These are phyloP conservation scores for Kazachstania sp. DNA, from an alignment of 1,139 yeast genomes.

Conservation along the genomic window DNA sequence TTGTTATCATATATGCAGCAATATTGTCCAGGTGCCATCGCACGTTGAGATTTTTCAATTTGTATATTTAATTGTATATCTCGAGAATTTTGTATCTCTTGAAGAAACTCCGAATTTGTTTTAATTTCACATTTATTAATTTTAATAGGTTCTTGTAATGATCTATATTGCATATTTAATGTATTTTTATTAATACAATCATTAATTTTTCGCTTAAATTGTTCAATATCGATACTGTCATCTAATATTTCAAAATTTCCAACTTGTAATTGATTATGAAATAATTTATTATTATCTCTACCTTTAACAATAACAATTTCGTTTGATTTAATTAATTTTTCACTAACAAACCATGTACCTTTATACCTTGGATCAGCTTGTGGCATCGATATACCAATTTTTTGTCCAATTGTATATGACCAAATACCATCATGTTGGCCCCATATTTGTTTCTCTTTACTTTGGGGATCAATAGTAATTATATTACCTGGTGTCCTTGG, in stretches of 20 bases:
- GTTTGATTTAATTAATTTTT: conserved; percentile 53
- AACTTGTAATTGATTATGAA: conserved; percentile 28
- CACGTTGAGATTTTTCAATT: conserved; percentile 38
- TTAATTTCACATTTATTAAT: conserved; percentile 11
- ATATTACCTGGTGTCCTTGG: conserved; percentile 68
- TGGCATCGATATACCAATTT: conserved; percentile 70
- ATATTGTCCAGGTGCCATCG: conserved; percentile 87
- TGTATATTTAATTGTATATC: not conserved
- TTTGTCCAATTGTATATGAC: conserved; percentile 92
- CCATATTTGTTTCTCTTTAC: conserved; percentile 52
- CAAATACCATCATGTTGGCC: conserved; percentile 82
- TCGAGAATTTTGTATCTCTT: no score
- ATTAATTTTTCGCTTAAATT: not conserved
- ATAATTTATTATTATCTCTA: conserved; percentile 52
- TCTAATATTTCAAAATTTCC: not conserved
- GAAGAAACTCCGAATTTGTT: not conserved
- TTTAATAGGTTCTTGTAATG: conserved; percentile 51
- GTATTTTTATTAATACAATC: conserved; percentile 13
- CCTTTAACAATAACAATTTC: conserved; percentile 76
- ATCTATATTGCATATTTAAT: conserved; percentile 54
- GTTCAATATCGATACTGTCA: not conserved
- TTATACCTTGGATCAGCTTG: conserved; percentile 67
- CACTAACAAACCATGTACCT: conserved; percentile 85
- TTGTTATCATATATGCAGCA: conserved; percentile 63
- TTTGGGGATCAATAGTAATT: conserved; percentile 45